Base-by-base conservation (phyloP, 106 monocot species). In the Acorus gramineus region DNA sequence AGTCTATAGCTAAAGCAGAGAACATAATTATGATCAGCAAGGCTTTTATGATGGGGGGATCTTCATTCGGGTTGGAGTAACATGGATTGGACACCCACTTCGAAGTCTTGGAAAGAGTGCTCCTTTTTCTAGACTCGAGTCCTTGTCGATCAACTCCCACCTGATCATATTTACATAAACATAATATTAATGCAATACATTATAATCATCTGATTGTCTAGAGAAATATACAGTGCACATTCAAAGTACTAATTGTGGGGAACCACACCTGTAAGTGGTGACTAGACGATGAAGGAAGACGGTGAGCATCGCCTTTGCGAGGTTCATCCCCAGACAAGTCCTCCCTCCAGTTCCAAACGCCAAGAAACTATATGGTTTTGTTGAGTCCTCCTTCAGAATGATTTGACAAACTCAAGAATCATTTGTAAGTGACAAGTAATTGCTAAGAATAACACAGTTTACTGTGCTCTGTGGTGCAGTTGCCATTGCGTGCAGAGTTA, bases 241-340 rank as follows among this genome's bases (percentile, higher is more conserved):
- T 49, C 8, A 47, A 42, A 5, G 10, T 2, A 65, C 11, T 42
- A 2, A 46, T 4, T 50, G 8, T 46, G 2, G 12, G 2, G 7
- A 12, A 11, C 4, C 46, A 4, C 14, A 91, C 90, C 80, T 86
- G 64, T 73, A 91, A 49, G 57, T 84, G 2, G 87, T 92, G 59
- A 84, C 68, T 8, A 92, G 79, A 4, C 79, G 75, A 56, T 87
- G 86, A 4, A 92, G 77, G 62, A 92, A 92, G 44, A 92, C 76
- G 8, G 84, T 53, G 84, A 92, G 86, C 86, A 87, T 84, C n/a
- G 74, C 76, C 77, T 77, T 92, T 44, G 91, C 91, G 7, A 87
- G 64, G 66, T 92, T 92, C 77, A 92, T 92, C 14, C 91, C 91
- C 76, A 92, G 68, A 72, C 91, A 92, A 44, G 69, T 84, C 66